These are phyloP conservation scores for Penicillium subrubescens DNA, from an alignment of 495 filamentous ascomycete genomes.

Conservation along the genomic window DNA sequence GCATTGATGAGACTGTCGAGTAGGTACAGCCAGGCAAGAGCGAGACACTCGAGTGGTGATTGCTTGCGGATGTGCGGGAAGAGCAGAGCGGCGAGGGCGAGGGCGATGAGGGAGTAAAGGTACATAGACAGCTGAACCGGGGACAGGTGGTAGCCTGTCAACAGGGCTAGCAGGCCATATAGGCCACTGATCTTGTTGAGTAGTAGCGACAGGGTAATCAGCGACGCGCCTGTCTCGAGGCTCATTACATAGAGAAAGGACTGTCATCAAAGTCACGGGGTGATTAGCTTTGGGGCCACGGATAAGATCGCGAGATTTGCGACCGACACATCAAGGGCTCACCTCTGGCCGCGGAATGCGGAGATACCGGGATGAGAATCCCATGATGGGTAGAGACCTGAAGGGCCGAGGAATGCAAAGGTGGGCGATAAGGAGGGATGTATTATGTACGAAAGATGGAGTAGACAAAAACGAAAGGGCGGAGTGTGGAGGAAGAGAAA, in stretches of 20 bases:
- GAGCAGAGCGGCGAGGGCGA: constrained; percentile 61
- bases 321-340: constrained; percentile 19
- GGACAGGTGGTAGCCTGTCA: constrained; percentile 71
- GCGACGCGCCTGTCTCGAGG: constrained; percentile 79
- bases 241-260: constrained; percentile 82
- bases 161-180: constrained; percentile 83
- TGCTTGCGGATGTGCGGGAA: constrained; percentile 71
- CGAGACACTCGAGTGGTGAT: constrained; percentile 66
- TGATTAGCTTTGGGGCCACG: constrained; percentile 24
- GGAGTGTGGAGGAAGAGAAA: background rate
- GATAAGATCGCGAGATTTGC: constrained; percentile 9
- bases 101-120: constrained; percentile 74
- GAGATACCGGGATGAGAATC: constrained; percentile 50
- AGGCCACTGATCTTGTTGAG: constrained; percentile 88
- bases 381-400: constrained; percentile 37
- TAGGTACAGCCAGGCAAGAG: constrained; percentile 76
- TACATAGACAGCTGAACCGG: constrained; percentile 77
- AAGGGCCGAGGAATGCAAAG: constrained; percentile 18
- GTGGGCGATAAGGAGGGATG: constrained; percentile 6
- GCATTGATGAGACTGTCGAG: constrained; percentile 77
- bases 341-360: constrained; percentile 63
- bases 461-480: background rate
- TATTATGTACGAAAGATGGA: background rate
- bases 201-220: constrained; percentile 75
- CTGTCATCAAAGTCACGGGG: constrained; percentile 43